Conservation (phyloP, 495 filamentous ascomycete genomes). For the Daldinia loculata region DNA sequence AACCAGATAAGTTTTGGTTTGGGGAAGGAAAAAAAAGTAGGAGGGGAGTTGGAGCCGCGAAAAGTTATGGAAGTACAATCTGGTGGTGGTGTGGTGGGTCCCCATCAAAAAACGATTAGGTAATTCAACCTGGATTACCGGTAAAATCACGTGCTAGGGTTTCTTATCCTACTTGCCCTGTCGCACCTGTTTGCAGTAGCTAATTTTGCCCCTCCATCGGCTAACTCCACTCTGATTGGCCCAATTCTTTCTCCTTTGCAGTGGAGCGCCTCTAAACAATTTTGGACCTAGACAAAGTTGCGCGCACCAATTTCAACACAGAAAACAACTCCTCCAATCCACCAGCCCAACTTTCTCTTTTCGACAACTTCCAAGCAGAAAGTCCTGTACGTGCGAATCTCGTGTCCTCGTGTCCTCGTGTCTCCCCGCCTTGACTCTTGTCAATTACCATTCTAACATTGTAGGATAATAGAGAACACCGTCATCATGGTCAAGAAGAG, state of each 20-base stretch:
- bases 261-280: constrained; percentile 15
- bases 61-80: constrained; percentile 24
- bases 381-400: constrained; percentile 18
- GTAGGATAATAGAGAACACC: constrained; percentile 53
- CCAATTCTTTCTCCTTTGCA: neutral
- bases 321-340: constrained; percentile 5
- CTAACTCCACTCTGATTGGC: constrained; percentile 15
- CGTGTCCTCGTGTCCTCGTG: neutral
- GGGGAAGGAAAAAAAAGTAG: constrained; percentile 22
- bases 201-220: neutral
- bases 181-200: neutral
- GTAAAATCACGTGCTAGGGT: constrained; percentile 42
- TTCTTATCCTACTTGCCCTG: constrained; percentile 29
- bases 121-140: neutral
- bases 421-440: neutral
- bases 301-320: constrained; percentile 30
- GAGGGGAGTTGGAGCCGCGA: constrained; percentile 18
- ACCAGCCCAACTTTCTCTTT: constrained; percentile 30
- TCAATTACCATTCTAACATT: constrained; percentile 36
- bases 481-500: constrained; percentile 99
- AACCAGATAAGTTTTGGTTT: constrained; percentile 52
- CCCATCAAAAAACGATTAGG: neutral
- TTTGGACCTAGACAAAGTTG: constrained; percentile 19
- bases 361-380: constrained; percentile 44
- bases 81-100: constrained; percentile 35